phyloP scores from a whole-genome alignment of 441 rosid species.

The Pelargonium cotyledonis region DNA sequence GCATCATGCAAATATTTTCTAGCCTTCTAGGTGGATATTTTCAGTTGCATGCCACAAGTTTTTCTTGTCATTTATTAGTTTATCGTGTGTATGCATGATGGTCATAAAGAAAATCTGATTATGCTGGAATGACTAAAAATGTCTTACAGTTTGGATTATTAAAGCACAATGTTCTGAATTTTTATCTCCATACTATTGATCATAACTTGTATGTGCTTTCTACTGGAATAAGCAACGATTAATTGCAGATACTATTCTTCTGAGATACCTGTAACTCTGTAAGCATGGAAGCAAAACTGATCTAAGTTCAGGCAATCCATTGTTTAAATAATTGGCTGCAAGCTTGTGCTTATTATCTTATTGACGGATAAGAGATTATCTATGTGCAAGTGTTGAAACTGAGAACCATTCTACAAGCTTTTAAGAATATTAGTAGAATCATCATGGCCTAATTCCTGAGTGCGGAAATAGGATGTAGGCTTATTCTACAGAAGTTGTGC shows the following conservation, averaged over 20 bases:
- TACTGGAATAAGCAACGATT: background rate
- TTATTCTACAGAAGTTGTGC: background rate
- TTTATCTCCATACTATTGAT: background rate
- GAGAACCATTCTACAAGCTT: background rate
- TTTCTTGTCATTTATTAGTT: background rate
- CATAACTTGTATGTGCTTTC: background rate
- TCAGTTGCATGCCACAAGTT: background rate
- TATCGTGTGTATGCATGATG: background rate
- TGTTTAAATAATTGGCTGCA: too few species aligned
- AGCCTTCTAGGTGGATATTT: background rate
- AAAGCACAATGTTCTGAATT: background rate
- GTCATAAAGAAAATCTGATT: background rate
- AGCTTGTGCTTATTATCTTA: too few species aligned
- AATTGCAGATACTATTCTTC: too few species aligned
- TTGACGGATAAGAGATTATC: too few species aligned
- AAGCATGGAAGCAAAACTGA: too few species aligned
- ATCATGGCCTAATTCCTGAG: background rate
- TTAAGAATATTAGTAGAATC: background rate
- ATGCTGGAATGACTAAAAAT: background rate
- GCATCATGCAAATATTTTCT: slow-evolving; percentile 10
- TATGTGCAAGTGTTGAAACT: background rate
- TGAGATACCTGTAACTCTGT: too few species aligned
- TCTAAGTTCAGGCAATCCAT: too few species aligned
- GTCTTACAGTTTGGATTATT: background rate
- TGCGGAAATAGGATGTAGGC: background rate